Percentiles rank a stretch among this genome's conserved stretches.
Conservation (phyloP, 106 monocot species). For the Dioscorea alata region DNA sequence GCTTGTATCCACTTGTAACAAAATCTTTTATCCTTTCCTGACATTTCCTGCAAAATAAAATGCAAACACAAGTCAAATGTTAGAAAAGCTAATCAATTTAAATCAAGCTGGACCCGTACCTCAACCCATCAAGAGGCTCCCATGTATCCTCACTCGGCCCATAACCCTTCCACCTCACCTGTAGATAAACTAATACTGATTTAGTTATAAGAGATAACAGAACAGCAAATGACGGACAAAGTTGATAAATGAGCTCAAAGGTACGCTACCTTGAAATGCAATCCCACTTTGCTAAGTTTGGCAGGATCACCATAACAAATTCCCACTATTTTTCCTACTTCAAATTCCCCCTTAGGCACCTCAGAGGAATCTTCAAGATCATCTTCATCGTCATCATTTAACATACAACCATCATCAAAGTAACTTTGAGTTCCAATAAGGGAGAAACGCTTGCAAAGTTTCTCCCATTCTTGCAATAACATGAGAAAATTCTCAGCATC, state of each 20-base stretch:
- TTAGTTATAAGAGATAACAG: neutral
- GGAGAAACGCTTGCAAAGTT: conserved; percentile 33
- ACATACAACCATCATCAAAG: neutral
- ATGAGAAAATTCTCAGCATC: conserved; percentile 74
- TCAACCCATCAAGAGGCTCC: conserved; percentile 55
- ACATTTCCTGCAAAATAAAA: conserved; percentile 30
- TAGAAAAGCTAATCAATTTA: neutral
- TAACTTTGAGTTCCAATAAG: conserved; percentile 5
- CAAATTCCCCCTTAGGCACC: conserved; percentile 44
- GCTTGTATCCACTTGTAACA: conserved; percentile 40
- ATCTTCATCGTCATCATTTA: conserved; percentile 25
- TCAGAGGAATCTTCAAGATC: neutral
- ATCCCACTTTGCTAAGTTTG: conserved; percentile 29
- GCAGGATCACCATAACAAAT: conserved; percentile 79
- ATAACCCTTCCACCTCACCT: conserved; percentile 81
- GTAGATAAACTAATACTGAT: neutral
- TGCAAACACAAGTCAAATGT: neutral
- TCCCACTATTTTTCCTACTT: conserved; percentile 51
- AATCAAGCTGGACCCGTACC: conserved; percentile 20
- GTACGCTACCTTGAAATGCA: conserved; percentile 61
- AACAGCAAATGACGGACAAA: too few species aligned
- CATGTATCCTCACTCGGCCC: conserved; percentile 52
- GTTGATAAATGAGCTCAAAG: neutral
- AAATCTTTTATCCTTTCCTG: conserved; percentile 39
- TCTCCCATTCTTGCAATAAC: conserved; percentile 71